Evolutionary conservation across 495 filamentous ascomycete genomes (phyloP).

Genomic region (Penicillium paradoxum): DNA sequence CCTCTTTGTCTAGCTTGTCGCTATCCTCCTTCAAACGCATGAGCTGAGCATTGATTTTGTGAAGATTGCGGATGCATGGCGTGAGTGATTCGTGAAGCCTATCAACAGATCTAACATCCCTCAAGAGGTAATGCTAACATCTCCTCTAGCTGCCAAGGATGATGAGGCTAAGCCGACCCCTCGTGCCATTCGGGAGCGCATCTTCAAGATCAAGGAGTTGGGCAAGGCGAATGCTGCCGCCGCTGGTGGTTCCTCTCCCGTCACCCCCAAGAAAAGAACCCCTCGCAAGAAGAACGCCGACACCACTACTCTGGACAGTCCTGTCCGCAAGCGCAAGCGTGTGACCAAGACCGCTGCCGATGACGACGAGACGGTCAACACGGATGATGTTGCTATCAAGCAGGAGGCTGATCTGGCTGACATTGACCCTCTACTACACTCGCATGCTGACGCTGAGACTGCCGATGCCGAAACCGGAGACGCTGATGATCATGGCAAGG

Average conservation of each 20-base stretch:
- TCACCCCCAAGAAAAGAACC: neutral
- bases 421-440: neutral
- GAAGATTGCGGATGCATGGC: slow-evolving; percentile 40
- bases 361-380: neutral
- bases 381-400: neutral
- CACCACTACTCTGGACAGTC: neutral
- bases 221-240: neutral
- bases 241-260: neutral
- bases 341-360: neutral
- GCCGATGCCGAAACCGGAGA: too few relatives aligned
- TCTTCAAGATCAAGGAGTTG: slow-evolving; percentile 36
- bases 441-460: neutral
- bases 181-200: slow-evolving; percentile 46
- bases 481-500: neutral
- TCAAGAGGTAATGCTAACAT: slow-evolving; percentile 1
- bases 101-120: neutral
- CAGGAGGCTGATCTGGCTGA: too few relatives aligned
- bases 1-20: slow-evolving; percentile 31
- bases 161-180: slow-evolving; percentile 33
- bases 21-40: slow-evolving; percentile 46
- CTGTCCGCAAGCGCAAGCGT: slow-evolving; percentile 3
- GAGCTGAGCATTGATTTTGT: slow-evolving; percentile 35
- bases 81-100: slow-evolving; percentile 24
- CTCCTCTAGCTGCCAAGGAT: slow-evolving; percentile 20
- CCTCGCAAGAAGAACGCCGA: neutral